Conservation (phyloP, 768 basidiomycete species). For the Tulasnella calospora region DNA sequence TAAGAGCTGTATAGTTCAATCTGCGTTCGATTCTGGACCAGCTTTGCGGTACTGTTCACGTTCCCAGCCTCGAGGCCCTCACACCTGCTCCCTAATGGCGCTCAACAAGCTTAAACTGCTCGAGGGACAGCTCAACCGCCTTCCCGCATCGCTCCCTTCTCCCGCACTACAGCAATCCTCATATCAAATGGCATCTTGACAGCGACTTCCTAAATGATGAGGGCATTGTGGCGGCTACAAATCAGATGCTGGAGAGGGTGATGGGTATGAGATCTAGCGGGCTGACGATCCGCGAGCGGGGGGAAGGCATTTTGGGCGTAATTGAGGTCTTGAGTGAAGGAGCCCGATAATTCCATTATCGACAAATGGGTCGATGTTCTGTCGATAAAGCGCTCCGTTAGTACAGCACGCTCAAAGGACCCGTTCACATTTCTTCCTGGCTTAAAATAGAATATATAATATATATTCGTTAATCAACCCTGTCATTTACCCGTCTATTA, state of each 20-base stretch:
- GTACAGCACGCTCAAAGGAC: too few relatives aligned
- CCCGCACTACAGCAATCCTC: not conserved
- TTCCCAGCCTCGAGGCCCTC: not conserved
- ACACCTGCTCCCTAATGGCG: not conserved
- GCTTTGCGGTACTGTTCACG: not conserved
- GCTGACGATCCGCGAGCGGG: not conserved
- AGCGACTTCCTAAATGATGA: not conserved
- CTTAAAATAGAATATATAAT: too few relatives aligned
- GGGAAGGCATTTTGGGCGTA: not conserved
- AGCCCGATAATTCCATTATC: not conserved
- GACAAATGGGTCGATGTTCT: not conserved
- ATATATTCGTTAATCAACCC: too few relatives aligned
- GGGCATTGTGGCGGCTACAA: not conserved
- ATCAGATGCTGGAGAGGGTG: not conserved
- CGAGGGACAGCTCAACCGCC: not conserved
- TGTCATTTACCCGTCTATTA: too few relatives aligned
- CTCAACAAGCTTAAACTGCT: not conserved
- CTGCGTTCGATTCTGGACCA: not conserved
- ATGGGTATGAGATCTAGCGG: not conserved
- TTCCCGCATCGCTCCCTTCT: not conserved
- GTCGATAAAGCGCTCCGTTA: too few relatives aligned
- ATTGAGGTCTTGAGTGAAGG: not conserved
- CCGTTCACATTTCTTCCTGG: too few relatives aligned
- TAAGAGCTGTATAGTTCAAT: not conserved
- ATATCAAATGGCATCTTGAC: not conserved